These are phyloP conservation scores for Plasmodium malariae DNA, from an alignment of 169 alveolate species.

Conservation along the genomic window DNA sequence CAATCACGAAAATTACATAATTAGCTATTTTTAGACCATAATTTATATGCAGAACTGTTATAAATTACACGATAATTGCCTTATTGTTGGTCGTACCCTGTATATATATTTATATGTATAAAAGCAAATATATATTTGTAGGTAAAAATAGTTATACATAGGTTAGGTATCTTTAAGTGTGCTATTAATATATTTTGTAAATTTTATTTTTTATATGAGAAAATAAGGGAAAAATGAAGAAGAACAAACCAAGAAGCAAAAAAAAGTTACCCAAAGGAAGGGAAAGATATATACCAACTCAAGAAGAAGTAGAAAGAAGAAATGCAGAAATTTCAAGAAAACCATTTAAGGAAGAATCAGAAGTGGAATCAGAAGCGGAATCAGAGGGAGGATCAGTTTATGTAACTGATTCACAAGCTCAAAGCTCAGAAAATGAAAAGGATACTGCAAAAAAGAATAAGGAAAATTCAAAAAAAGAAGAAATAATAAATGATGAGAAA, in stretches of 20 bases:
- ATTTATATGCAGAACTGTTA: too few species aligned
- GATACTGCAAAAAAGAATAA: not conserved
- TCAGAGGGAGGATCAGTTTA: conserved; percentile 5
- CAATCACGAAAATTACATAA: too few species aligned
- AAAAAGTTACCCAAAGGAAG: conserved; percentile 52
- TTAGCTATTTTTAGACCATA: too few species aligned
- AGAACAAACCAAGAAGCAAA: conserved; percentile 31
- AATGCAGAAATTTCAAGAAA: conserved; percentile 60
- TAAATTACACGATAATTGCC: too few species aligned
- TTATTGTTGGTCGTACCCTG: too few species aligned
- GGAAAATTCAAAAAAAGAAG: not conserved
- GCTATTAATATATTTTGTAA: too few species aligned
- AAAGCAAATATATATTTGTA: too few species aligned
- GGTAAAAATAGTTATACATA: too few species aligned
- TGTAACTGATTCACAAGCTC: conserved; percentile 1
- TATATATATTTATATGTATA: too few species aligned
- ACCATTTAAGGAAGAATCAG: conserved; percentile 17
- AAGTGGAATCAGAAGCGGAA: conserved; percentile 1
- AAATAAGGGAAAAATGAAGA: conserved; percentile 33
- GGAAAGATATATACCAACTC: conserved; percentile 55
- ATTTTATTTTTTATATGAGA: too few species aligned
- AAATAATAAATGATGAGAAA: not conserved
- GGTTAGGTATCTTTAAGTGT: too few species aligned
- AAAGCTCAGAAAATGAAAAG: conserved; percentile 12
- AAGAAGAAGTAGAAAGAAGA: conserved; percentile 69